These are phyloP conservation scores for Elaeagnus macrophylla DNA, from an alignment of 306 rosid species.

Conservation along the genomic window DNA sequence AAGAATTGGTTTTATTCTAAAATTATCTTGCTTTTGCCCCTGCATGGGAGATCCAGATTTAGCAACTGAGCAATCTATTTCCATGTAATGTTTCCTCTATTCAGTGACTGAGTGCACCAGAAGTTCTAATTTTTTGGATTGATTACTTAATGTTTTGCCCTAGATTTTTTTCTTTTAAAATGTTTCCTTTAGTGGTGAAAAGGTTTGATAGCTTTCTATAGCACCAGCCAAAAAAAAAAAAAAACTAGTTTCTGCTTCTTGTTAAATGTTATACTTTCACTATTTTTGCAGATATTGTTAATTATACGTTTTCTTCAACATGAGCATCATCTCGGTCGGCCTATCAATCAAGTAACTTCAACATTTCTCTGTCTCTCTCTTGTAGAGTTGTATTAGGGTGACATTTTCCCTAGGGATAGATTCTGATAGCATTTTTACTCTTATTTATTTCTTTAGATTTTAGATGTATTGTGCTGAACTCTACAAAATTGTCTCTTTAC, in stretches of 20 bases:
- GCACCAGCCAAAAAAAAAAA: no score
- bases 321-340: constrained; percentile 93
- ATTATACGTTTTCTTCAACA: constrained; percentile 92
- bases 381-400: not conserved
- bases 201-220: no score
- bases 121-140: not conserved
- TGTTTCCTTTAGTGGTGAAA: no score
- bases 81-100: not conserved
- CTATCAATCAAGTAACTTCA: constrained; percentile 67
- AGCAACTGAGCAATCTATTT: no score
- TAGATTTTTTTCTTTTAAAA: constrained; percentile 1
- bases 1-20: no score
- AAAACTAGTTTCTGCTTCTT: not conserved
- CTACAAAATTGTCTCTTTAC: not conserved
- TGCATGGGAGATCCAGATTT: no score
- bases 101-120: not conserved
- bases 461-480: no score
- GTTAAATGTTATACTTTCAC: constrained; percentile 8
- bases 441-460: not conserved
- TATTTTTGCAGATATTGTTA: constrained; percentile 53
- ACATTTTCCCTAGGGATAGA: not conserved
- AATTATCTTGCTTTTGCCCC: no score
- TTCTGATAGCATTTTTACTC: not conserved
- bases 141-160: constrained; percentile 1
- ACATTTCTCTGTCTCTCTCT: not conserved